Base-by-base conservation (phyloP, 2,329 filamentous ascomycete genomes). In the Coniochaeta prunicola region DNA sequence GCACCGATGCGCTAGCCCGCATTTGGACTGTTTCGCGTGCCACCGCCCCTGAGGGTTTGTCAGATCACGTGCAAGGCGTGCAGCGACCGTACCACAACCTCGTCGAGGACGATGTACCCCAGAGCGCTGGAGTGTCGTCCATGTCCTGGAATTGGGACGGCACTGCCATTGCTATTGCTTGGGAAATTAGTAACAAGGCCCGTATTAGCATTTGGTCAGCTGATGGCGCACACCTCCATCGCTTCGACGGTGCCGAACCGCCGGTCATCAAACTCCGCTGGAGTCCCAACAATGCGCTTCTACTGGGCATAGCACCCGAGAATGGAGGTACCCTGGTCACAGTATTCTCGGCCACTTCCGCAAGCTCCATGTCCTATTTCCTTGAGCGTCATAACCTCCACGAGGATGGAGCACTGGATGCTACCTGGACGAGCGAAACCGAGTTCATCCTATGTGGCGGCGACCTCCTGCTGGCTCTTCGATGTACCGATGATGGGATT, bases 1-100 rank as follows among this genome's bases (percentile, higher is more conserved):
- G 85, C 68, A 87, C 83, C 71, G 85, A 87, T 77, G 83, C 84
- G 74, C 83, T 87, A 83, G 85, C 84, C 77, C 84, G 84, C 64
- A 79, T 87, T 74, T 87, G 85, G 84, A 86, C 81, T 62, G 72
- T 87, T 65, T 80, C 81, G 71, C 80, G 80, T 79, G 76, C 76
- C 69, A 76, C 76, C 69, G 74, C 75, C 65, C 68, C 76, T 61
- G 73, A 74, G 57, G 66, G 70, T 72, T 75, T 74, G 71, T 70
- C 73, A 61, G 69, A 70, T 77, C 77, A 79, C 76, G 77, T 79
- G 76, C 72, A 73, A 42, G 67, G 66, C 30, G 61, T 65, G 62
- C 71, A 72, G 62, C 75, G 74, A 57, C 73, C 76, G 56, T 79
- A 74, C 65, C 72, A 73, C 60, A 74, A 71, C 62, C 73, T 87